Base-by-base conservation (phyloP, 2,329 filamentous ascomycete genomes). In the Fulvia fulva region DNA sequence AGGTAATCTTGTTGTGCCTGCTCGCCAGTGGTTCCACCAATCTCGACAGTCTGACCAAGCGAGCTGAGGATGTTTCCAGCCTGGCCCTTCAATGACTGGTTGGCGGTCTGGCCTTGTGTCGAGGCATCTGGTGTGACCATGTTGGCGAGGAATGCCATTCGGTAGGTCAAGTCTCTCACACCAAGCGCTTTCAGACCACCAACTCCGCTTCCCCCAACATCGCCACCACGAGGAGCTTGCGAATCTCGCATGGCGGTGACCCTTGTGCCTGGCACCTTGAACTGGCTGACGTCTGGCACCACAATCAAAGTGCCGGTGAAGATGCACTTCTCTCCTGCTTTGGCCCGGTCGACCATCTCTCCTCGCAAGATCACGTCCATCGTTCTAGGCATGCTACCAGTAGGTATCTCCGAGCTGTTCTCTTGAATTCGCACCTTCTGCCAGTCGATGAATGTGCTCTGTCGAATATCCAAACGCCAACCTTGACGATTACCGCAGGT, bases 391-490 rank as follows among this genome's bases (percentile, higher is more conserved):
- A 99, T 99, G 77, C 92, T 97, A 55, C 94, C 94, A 0, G 94
- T 99, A 0, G 94, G 94, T 37, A 99, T 99, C 73, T 99, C 94
- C 3, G 93, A 93, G 66, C 91, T 96, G 78, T 97, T 99, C 75
- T 99, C 94, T 76, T 99, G 94, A 61, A 97, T 91, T 63, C 95
- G 89, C 23, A 97, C 91, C 74, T 97, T 97, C 73, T 99, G 94
- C 94, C 94, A 99, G 77, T 99, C 94, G 61, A 99, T 89, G 72
- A 99, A 99, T 0, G 92, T 97, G 74, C 92, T 97, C 74, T 96
- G 93, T 45, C 91, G 84, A 69, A 99, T 97, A 68, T 99, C 93
- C n/a, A 99, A 78, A 65, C 91, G 87, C 94, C 94, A 99, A n/a
- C 89, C 91, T 58, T 87, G 79, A 25, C 94, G 87, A 77, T 99